Percentiles rank a stretch among this genome's conserved stretches.
Conservation (phyloP, 1,284 basidiomycete species). For the Bjerkandera adusta region DNA sequence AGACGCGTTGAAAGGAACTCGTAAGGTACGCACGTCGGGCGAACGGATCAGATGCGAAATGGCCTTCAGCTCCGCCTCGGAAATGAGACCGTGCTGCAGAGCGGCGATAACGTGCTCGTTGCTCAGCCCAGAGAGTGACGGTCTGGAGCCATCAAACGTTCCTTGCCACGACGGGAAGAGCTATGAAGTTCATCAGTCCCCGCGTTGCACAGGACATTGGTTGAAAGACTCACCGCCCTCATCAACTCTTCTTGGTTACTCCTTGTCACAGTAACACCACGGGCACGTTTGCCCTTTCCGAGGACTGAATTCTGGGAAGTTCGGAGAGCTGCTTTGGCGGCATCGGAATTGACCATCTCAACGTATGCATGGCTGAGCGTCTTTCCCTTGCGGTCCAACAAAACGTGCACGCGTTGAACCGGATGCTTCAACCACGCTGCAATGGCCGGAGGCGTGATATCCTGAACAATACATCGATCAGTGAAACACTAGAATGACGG, state of each 20-base stretch:
- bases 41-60: conserved; percentile 67
- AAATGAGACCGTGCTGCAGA: conserved; percentile 60
- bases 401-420: conserved; percentile 65
- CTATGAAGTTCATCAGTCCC: conserved; percentile 34
- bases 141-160: conserved; percentile 63
- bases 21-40: conserved; percentile 58
- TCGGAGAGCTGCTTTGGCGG: conserved; percentile 63
- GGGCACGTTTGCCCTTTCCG: conserved; percentile 68
- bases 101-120: conserved; percentile 53
- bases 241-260: conserved; percentile 77
- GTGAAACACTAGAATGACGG: background rate
- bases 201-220: background rate
- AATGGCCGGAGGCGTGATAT: conserved; percentile 75
- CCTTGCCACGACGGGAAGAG: conserved; percentile 79
- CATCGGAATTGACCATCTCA: conserved; percentile 58
- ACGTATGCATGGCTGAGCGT: conserved; percentile 79
- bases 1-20: conserved; percentile 3
- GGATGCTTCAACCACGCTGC: conserved; percentile 66
- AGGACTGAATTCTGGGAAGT: conserved; percentile 65
- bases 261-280: conserved; percentile 77
- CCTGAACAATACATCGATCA: conserved; percentile 39
- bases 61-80: conserved; percentile 59
- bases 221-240: conserved; percentile 53
- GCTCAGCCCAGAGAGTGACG: conserved; percentile 60
- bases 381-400: conserved; percentile 76